A percentile compares a stretch with the other conserved stretches of the same genome.
Evolutionary conservation across 169 alveolate genomes (phyloP).

Genomic region (Plasmodium falciparum): DNA sequence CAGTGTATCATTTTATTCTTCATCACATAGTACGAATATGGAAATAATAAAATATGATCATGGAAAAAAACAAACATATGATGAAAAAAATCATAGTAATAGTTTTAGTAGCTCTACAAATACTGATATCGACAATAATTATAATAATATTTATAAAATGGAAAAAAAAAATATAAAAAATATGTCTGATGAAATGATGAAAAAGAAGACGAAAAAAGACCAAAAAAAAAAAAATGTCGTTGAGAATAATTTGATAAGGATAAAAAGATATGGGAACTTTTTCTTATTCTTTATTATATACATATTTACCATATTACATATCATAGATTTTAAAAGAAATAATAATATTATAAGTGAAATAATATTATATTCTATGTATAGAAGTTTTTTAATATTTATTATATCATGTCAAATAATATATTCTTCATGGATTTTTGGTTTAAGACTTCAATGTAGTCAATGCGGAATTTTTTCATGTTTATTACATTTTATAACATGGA

Average conservation of each 20-base stretch:
- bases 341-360: conserved; percentile 67
- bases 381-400: conserved; percentile 55
- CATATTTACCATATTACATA: conserved; percentile 37
- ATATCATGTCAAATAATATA: conserved; percentile 35
- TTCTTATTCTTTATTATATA: conserved; percentile 25
- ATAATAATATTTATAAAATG: background rate
- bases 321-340: conserved; percentile 56
- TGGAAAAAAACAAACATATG: background rate
- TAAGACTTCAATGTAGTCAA: conserved; percentile 41
- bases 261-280: conserved; percentile 55
- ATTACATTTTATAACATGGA: conserved; percentile 49
- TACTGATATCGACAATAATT: background rate
- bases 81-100: background rate
- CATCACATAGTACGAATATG: background rate
- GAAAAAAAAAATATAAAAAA: background rate
- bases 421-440: conserved; percentile 68
- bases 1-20: background rate
- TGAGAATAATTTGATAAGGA: background rate
- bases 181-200: background rate
- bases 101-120: background rate
- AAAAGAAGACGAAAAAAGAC: background rate
- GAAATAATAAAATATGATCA: background rate
- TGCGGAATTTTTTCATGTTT: conserved; percentile 44
- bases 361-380: conserved; percentile 44
- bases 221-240: background rate